Evolutionary conservation across 1,284 basidiomycete genomes (phyloP).

Genomic region (Polyporus tsugae): DNA sequence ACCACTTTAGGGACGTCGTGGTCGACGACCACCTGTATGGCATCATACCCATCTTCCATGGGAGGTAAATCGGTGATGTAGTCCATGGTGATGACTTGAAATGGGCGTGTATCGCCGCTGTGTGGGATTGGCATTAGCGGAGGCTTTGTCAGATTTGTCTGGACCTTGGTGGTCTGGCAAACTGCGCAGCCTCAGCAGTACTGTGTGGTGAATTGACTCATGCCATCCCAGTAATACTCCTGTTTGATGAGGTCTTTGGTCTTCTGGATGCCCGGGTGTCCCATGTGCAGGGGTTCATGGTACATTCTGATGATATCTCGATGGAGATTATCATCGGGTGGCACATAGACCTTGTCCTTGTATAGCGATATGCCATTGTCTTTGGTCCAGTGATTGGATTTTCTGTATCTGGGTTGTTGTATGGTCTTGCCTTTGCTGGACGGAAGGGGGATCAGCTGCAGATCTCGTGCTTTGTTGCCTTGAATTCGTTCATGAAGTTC

Average conservation of each 20-base stretch:
- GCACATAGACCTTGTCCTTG: neutral
- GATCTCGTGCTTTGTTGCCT: neutral
- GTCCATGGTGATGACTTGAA: too few species aligned
- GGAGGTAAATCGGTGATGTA: too few species aligned
- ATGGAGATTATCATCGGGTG: neutral
- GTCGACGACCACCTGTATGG: too few species aligned
- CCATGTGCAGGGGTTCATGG: conserved; percentile 11
- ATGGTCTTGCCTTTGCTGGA: neutral
- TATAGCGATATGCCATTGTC: neutral
- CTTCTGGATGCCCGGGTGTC: conserved; percentile 17
- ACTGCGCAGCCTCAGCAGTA: conserved; percentile 50
- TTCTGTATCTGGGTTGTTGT: neutral
- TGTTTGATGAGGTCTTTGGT: conserved; percentile 9
- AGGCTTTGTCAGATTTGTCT: neutral
- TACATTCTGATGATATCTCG: conserved; percentile 4
- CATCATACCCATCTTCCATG: too few species aligned
- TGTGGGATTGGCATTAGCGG: neutral
- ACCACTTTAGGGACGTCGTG: too few species aligned
- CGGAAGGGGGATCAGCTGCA: too few species aligned
- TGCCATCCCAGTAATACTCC: conserved; percentile 46
- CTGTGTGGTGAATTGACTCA: conserved; percentile 37
- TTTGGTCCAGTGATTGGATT: neutral
- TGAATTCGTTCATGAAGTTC: neutral
- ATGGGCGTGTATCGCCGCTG: too few species aligned
- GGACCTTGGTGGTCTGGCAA: conserved; percentile 48